A percentile compares a stretch with the other conserved stretches of the same genome.
Conservation (phyloP, 768 basidiomycete species). For the Lactarius indigo region DNA sequence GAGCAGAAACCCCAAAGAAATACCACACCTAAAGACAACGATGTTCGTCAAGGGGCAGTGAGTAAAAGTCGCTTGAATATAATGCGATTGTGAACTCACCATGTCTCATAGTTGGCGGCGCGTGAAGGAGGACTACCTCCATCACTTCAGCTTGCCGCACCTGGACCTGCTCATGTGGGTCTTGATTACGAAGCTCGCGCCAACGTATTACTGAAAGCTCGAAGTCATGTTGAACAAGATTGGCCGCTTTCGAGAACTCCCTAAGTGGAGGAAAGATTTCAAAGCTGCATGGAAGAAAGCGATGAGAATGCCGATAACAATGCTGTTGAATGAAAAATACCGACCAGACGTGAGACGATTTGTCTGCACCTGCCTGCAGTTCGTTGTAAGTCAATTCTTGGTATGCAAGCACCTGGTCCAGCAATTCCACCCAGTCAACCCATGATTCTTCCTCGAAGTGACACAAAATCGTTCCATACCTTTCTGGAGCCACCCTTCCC, state of each 20-base stretch:
- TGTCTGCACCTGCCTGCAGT: not conserved
- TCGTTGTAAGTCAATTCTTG: too few relatives aligned
- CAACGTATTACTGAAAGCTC: not conserved
- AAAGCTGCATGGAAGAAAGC: not conserved
- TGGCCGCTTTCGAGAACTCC: not conserved
- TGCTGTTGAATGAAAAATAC: not conserved
- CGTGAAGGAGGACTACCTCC: not conserved
- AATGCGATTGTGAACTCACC: too few relatives aligned
- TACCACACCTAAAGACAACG: too few relatives aligned
- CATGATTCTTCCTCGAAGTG: too few relatives aligned
- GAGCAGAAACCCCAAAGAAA: too few relatives aligned
- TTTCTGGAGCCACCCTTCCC: too few relatives aligned
- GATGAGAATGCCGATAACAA: not conserved
- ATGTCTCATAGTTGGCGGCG: not conserved
- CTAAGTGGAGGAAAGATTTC: not conserved
- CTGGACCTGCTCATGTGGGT: not conserved
- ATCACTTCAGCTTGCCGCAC: not conserved
- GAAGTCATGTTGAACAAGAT: not conserved
- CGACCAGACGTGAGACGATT: not conserved
- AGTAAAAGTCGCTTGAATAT: too few relatives aligned
- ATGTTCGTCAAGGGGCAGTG: too few relatives aligned
- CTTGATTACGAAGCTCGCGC: not conserved
- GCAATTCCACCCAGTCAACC: too few relatives aligned
- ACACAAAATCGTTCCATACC: too few relatives aligned
- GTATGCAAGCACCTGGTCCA: too few relatives aligned